These are phyloP conservation scores for Zanthoxylum bungeanum DNA, from an alignment of 345 rosid species.

Conservation along the genomic window DNA sequence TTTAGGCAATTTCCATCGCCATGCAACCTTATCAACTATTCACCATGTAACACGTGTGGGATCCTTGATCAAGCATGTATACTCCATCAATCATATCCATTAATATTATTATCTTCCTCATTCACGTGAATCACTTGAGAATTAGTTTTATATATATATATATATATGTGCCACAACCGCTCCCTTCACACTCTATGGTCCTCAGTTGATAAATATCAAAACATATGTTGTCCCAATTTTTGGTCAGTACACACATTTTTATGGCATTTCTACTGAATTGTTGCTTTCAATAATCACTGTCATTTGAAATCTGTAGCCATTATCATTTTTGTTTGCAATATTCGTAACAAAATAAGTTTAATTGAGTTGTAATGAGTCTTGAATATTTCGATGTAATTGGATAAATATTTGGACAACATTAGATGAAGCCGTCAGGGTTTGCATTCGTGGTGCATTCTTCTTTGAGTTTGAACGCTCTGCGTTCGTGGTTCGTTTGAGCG, in stretches of 20 bases:
- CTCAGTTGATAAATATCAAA: not conserved
- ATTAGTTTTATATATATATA: too few relatives aligned
- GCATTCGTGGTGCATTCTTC: too few relatives aligned
- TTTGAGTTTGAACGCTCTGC: too few relatives aligned
- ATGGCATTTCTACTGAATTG: constrained; percentile 8
- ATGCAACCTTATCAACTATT: constrained; percentile 13
- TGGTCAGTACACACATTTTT: not conserved
- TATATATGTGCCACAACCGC: not conserved
- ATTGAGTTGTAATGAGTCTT: too few relatives aligned
- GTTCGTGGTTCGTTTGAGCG: too few relatives aligned
- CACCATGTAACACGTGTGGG: constrained; percentile 4
- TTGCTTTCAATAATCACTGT: not conserved
- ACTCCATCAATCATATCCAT: constrained; percentile 3
- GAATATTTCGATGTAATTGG: too few relatives aligned
- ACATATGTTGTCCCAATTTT: not conserved
- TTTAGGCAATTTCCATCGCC: constrained; percentile 6
- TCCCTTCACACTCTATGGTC: not conserved
- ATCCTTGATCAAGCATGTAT: not conserved
- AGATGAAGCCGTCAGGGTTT: too few relatives aligned
- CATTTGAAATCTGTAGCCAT: not conserved
- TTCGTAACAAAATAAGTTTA: too few relatives aligned
- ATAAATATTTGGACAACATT: too few relatives aligned
- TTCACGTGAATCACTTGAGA: constrained; percentile 5
- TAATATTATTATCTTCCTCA: not conserved
- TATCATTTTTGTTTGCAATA: too few relatives aligned